These are phyloP conservation scores for Coemansia sp. DNA, from an alignment of 192 early-diverging fungal species.

Conservation along the genomic window DNA sequence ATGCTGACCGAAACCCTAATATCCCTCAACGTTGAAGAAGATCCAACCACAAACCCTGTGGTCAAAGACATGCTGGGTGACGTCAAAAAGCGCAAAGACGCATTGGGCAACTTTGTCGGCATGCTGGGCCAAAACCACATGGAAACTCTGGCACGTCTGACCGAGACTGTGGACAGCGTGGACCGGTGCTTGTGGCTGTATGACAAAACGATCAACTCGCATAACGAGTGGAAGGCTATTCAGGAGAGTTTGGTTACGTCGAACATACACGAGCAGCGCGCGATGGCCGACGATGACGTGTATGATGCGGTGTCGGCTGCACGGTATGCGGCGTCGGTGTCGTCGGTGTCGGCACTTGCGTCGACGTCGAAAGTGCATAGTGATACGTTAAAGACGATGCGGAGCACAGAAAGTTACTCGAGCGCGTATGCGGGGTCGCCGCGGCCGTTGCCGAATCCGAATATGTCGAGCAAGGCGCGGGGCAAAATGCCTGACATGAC, in stretches of 20 bases:
- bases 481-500: constrained; percentile 46
- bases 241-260: constrained; percentile 36
- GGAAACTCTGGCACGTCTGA: constrained; percentile 22
- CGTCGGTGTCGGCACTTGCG: constrained; percentile 7
- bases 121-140: constrained; percentile 29
- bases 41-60: constrained; percentile 31
- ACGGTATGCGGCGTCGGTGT: background rate
- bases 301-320: constrained; percentile 4
- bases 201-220: constrained; percentile 38
- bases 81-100: constrained; percentile 29
- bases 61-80: constrained; percentile 36
- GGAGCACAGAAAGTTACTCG: background rate
- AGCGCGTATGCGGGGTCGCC: constrained; percentile 1
- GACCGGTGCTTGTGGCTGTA: constrained; percentile 41
- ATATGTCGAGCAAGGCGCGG: constrained; percentile 47
- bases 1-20: constrained; percentile 46
- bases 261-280: constrained; percentile 1
- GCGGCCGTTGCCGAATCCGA: background rate
- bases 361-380: constrained; percentile 10
- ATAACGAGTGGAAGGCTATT: constrained; percentile 49
- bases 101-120: constrained; percentile 37
- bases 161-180: constrained; percentile 14
- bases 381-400: background rate
- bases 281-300: background rate
- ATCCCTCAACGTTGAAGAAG: constrained; percentile 41